Conservation (phyloP, 495 filamentous ascomycete species). For the Penicillium simplicissimum region DNA sequence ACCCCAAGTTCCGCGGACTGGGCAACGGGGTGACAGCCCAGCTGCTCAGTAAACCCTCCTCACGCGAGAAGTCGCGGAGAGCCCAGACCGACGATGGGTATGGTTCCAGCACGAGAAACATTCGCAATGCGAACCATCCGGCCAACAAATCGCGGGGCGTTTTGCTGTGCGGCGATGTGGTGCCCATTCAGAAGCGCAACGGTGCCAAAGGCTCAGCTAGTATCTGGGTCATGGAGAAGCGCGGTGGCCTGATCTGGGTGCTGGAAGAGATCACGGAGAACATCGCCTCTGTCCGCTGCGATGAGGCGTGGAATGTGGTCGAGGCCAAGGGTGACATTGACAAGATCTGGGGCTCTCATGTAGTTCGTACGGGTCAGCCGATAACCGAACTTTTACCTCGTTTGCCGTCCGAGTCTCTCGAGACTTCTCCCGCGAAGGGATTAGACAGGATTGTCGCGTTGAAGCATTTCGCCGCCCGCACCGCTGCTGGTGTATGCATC, state of each 20-base stretch:
- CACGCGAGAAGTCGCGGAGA: conserved; percentile 60
- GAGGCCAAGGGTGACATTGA: conserved; percentile 66
- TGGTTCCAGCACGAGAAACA: conserved; percentile 61
- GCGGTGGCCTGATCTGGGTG: conserved; percentile 93
- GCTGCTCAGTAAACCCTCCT: conserved; percentile 84
- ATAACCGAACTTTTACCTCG: conserved; percentile 75
- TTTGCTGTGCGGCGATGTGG: conserved; percentile 92
- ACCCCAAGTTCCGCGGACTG: conserved; percentile 56
- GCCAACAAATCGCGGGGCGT: conserved; percentile 84
- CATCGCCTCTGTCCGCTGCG: conserved; percentile 69
- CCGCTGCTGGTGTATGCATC: conserved; percentile 69
- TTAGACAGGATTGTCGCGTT: conserved; percentile 65
- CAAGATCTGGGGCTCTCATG: conserved; percentile 77
- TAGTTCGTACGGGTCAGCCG: conserved; percentile 64
- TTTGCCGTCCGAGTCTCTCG: conserved; percentile 71
- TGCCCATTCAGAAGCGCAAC: conserved; percentile 94
- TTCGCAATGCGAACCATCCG: conserved; percentile 54
- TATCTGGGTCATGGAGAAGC: conserved; percentile 98
- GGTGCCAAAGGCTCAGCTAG: conserved; percentile 88
- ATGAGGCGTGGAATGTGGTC: conserved; percentile 69
- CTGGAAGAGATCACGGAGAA: conserved; percentile 97
- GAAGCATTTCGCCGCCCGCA: conserved; percentile 80
- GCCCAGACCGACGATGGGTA: conserved; percentile 76
- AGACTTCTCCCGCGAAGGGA: conserved; percentile 62
- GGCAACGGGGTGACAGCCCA: conserved; percentile 83